These are phyloP conservation scores for Rhizophora mangle DNA, from an alignment of 345 rosid genomes.

Conservation along the genomic window DNA sequence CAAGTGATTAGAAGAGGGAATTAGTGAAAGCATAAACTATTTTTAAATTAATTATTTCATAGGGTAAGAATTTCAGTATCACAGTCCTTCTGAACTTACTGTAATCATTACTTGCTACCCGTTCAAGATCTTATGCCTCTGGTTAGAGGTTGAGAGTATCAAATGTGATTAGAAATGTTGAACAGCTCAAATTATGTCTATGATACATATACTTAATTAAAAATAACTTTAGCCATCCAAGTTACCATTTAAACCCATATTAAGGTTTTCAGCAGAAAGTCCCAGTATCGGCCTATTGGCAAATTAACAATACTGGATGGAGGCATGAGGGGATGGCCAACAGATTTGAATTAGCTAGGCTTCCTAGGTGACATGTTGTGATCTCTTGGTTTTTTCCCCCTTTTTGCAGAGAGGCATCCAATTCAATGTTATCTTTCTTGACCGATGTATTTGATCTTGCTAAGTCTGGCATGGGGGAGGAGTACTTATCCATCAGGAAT, in stretches of 20 bases:
- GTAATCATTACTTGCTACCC: neutral
- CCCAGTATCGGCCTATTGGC: too few species aligned
- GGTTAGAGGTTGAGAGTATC: neutral
- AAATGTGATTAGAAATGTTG: neutral
- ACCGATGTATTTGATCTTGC: constrained; percentile 83
- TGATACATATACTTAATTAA: neutral
- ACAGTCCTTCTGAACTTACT: too few species aligned
- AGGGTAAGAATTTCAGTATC: too few species aligned
- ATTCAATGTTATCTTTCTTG: constrained; percentile 86
- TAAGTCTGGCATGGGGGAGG: constrained; percentile 58
- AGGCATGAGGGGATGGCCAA: too few species aligned
- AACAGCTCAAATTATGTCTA: neutral
- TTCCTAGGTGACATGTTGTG: neutral
- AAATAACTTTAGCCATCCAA: too few species aligned
- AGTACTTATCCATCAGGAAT: constrained; percentile 62
- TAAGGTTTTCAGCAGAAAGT: too few species aligned
- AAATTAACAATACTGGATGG: too few species aligned
- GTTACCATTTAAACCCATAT: too few species aligned
- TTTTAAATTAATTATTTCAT: too few species aligned
- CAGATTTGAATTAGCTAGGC: neutral
- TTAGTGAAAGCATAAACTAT: too few species aligned
- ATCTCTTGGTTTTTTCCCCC: neutral
- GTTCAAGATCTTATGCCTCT: neutral
- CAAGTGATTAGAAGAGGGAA: too few species aligned
- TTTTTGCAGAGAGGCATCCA: constrained; percentile 84